Evolutionary conservation across 1,284 basidiomycete genomes (phyloP), one percentile per base, ranked within the genome.

Genomic region (Austroboletus novae-zelandiae): DNA sequence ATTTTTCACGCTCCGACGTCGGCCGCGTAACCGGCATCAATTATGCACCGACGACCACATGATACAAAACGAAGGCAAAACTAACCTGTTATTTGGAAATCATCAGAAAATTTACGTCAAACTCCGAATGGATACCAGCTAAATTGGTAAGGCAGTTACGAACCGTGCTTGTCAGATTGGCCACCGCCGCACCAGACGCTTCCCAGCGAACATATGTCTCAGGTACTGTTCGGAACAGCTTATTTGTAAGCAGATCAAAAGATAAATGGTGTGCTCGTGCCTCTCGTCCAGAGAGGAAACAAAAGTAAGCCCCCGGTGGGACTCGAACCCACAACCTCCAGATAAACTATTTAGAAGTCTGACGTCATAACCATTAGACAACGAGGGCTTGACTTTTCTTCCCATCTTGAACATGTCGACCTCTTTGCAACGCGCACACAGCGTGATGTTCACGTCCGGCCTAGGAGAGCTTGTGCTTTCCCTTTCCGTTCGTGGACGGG

Each of bases 311-410:
- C 80, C 81, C 80, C 76, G 77, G 80, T 77, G 80, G 75, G 81
- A 83, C 74, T 83, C 81, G 82, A 84, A 83, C 82, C 75, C 81
- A 76, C 80, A 83, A 78, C 81, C 82, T 83, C 79, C 81, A 84
- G 81, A 83, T 55, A 74, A 80, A 80, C 81, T 78, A 73, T 76
- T 52, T 83, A 83, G 81, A 84, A 84, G 81, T 84, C 82, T 84
- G 81, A 83, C 82, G 82, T 83, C 81, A 84, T 84, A 81, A 71
- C 80, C 81, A 82, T 83, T 83, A 84, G 81, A 84, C 82, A 82
- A 84, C 76, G 76, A 74, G 80, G 81, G 80, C 81, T 52, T 64
- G 18, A 5, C 17, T 27, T 5, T 14, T 1, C 2, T 9, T 6
- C 0, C 0, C 0, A 2, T 5, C 14, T 27, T 11, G 40, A n/a